A percentile compares a stretch with the other conserved stretches of the same genome.
Evolutionary conservation across 2,329 filamentous ascomycete species (phyloP).

Genomic region (Pseudonectria buxi): DNA sequence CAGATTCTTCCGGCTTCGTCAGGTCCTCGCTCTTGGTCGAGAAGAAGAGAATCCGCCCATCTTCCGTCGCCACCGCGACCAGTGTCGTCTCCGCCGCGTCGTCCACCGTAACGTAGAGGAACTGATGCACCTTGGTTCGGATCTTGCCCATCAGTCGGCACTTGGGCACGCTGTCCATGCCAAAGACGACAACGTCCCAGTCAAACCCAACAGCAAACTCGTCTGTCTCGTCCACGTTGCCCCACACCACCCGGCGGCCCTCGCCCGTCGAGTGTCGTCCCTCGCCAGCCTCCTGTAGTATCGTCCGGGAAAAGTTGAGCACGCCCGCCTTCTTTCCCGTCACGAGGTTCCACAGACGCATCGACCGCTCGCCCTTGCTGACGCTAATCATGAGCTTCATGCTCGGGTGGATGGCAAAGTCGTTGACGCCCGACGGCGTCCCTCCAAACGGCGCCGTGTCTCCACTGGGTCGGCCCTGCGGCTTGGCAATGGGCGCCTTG

Average conservation of each 20-base stretch:
- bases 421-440: constrained; percentile 82
- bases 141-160: constrained; percentile 64
- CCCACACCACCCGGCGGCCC: constrained; percentile 77
- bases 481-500: constrained; percentile 80
- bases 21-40: constrained; percentile 54
- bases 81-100: constrained; percentile 35
- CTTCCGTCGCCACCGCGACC: constrained; percentile 78
- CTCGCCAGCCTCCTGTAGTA: constrained; percentile 71
- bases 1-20: constrained; percentile 28
- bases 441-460: constrained; percentile 81
- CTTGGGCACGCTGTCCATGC: constrained; percentile 77
- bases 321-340: constrained; percentile 94
- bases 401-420: constrained; percentile 91
- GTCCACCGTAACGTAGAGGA: constrained; percentile 61
- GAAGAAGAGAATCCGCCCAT: constrained; percentile 80
- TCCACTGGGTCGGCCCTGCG: constrained; percentile 72
- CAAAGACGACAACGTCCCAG: constrained; percentile 75
- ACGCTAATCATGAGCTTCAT: constrained; percentile 96
- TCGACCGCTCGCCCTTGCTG: constrained; percentile 79
- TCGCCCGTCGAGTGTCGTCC: constrained; percentile 72
- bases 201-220: constrained; percentile 90
- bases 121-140: constrained; percentile 74
- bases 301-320: constrained; percentile 69
- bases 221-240: constrained; percentile 59
- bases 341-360: constrained; percentile 94